Conservation (phyloP, 2,329 filamentous ascomycete genomes). For the Cercospora zeae-maydis region DNA sequence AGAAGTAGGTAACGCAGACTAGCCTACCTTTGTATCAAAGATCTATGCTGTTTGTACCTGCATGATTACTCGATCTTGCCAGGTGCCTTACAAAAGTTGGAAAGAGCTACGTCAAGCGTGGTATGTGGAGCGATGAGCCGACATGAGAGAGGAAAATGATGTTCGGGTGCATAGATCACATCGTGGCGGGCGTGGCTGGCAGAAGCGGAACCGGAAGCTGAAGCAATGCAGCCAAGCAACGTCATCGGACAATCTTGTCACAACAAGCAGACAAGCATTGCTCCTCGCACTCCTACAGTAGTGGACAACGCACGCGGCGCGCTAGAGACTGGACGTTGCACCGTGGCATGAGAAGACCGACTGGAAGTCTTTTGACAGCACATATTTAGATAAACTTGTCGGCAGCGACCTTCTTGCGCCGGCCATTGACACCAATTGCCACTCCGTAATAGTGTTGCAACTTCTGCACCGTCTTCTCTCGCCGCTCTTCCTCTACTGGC, state of each 20-base stretch:
- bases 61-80: constrained; percentile 10
- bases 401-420: too few species aligned
- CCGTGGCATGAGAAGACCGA: too few species aligned
- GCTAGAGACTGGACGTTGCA: not conserved
- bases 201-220: not conserved
- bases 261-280: constrained; percentile 2
- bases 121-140: constrained; percentile 2
- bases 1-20: not conserved
- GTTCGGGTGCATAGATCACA: constrained; percentile 1
- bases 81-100: constrained; percentile 12
- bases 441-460: too few species aligned
- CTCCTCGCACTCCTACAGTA: not conserved
- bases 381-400: too few species aligned
- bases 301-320: not conserved
- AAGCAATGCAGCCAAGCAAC: constrained; percentile 7
- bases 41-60: constrained; percentile 8
- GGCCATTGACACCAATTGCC: too few species aligned
- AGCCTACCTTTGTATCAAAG: constrained; percentile 1
- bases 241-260: constrained; percentile 9
- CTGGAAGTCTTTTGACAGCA: too few species aligned
- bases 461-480: too few species aligned
- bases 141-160: constrained; percentile 7
- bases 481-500: too few species aligned
- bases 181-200: constrained; percentile 1
- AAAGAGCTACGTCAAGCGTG: constrained; percentile 14